A percentile compares a stretch with the other conserved stretches of the same genome.
Conservation (phyloP, 1,284 basidiomycete species). For the Coniferiporia sulphurascens region DNA sequence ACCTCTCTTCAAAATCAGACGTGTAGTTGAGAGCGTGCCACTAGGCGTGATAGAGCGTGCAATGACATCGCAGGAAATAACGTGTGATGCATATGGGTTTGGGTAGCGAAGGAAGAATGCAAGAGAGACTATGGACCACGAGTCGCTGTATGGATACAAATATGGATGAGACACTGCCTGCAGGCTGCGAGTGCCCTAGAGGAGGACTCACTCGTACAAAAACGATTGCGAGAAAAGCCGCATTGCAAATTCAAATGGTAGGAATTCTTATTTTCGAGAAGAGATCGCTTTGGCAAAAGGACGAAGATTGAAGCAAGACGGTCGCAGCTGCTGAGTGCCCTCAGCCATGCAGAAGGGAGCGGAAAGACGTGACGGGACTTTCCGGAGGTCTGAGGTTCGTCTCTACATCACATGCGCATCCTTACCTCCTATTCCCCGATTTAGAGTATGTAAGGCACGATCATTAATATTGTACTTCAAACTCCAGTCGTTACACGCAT, state of each 20-base stretch:
- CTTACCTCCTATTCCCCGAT: not conserved
- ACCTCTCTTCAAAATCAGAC: conserved; percentile 90
- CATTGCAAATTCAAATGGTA: conserved; percentile 53
- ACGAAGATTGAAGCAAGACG: no score
- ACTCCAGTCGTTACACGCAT: no score
- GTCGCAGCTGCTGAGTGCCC: not conserved
- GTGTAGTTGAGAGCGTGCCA: conserved; percentile 81
- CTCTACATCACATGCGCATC: not conserved
- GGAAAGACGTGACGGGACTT: no score
- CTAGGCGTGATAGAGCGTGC: conserved; percentile 68
- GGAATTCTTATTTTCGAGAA: not conserved
- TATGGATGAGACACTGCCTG: not conserved
- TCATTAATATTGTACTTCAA: no score
- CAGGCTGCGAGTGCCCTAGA: not conserved
- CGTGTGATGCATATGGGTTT: conserved; percentile 92
- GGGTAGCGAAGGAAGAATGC: conserved; percentile 97
- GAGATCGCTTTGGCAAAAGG: not conserved
- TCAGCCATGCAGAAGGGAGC: no score
- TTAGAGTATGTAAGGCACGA: not conserved
- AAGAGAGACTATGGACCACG: conserved; percentile 86
- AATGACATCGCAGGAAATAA: conserved; percentile 93
- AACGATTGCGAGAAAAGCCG: conserved; percentile 79
- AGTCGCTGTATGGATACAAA: conserved; percentile 51
- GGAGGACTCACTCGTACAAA: conserved; percentile 64
- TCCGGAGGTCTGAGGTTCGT: no score